Evolutionary conservation across 805 yeast genomes (phyloP).

Genomic region (Yamadazyma phyllophila): DNA sequence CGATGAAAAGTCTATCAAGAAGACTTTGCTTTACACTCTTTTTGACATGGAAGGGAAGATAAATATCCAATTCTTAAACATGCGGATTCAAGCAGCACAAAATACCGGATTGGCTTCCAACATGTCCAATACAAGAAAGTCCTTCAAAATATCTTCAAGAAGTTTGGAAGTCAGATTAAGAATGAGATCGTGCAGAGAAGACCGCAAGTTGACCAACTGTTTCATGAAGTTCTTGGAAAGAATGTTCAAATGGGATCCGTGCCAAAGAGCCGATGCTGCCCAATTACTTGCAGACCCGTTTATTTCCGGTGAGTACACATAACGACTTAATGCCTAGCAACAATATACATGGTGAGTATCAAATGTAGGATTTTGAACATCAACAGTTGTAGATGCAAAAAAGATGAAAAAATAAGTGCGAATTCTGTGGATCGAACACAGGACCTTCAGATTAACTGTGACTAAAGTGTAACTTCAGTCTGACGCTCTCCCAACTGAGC

Average conservation of each 20-base stretch:
- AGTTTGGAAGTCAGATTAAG: conserved; percentile 29
- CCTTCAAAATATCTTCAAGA: conserved; percentile 28
- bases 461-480: conserved; percentile 16
- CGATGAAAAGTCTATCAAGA: conserved; percentile 33
- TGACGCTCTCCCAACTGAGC: conserved; percentile 24
- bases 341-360: too few species aligned
- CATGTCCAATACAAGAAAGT: conserved; percentile 15
- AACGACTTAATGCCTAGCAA: not conserved
- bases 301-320: conserved; percentile 19
- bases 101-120: conserved; percentile 1
- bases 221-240: conserved; percentile 28
- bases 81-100: conserved; percentile 12
- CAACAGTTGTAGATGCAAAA: not conserved
- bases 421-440: conserved; percentile 79
- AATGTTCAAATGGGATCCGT: conserved; percentile 40
- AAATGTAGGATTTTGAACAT: too few species aligned
- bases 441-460: conserved; percentile 65
- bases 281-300: conserved; percentile 26
- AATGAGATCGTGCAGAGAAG: conserved; percentile 14
- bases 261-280: conserved; percentile 25
- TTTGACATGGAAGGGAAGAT: conserved; percentile 40
- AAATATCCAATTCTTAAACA: conserved; percentile 32
- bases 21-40: conserved; percentile 34
- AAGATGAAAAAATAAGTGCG: conserved; percentile 33
- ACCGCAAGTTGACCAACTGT: conserved; percentile 7